Conservation (phyloP, 1,284 basidiomycete species). For the Naganishia sp. region DNA sequence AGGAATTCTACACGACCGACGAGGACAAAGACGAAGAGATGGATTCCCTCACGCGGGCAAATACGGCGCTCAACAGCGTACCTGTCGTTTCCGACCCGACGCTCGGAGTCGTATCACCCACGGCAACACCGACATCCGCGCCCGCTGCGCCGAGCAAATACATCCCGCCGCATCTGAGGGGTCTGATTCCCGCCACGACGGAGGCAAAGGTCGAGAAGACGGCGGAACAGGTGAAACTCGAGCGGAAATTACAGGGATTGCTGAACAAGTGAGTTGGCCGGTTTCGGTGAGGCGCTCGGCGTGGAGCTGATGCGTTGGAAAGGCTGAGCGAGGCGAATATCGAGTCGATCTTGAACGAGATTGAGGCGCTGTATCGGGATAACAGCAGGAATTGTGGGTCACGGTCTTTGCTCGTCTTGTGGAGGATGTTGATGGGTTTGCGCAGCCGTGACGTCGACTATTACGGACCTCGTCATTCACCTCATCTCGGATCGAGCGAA, state of each 20-base stretch:
- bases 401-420: neutral
- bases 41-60: slow-evolving; percentile 38
- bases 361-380: slow-evolving; percentile 77
- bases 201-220: slow-evolving; percentile 51
- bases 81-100: slow-evolving; percentile 14
- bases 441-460: slow-evolving; percentile 75
- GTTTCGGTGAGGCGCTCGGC: neutral
- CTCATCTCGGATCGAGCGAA: slow-evolving; percentile 81
- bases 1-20: slow-evolving; percentile 35
- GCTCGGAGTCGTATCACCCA: slow-evolving; percentile 4
- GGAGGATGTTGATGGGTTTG: neutral
- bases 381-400: slow-evolving; percentile 74
- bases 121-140: slow-evolving; percentile 22
- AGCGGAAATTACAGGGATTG: slow-evolving; percentile 78
- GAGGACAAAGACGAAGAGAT: slow-evolving; percentile 36
- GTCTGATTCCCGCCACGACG: slow-evolving; percentile 44
- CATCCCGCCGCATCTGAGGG: slow-evolving; percentile 58
- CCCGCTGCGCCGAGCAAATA: slow-evolving; percentile 48
- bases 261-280: slow-evolving; percentile 69
- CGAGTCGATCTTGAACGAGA: slow-evolving; percentile 70
- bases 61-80: slow-evolving; percentile 37
- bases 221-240: slow-evolving; percentile 66
- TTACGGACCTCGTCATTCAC: slow-evolving; percentile 77
- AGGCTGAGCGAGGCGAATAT: slow-evolving; percentile 86
- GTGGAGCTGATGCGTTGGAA: slow-evolving; percentile 52